Percentiles rank a stretch among this genome's conserved stretches.
These are phyloP conservation scores for Cyclotella baltica DNA, from an alignment of 108 stramenopile species.

Conservation along the genomic window DNA sequence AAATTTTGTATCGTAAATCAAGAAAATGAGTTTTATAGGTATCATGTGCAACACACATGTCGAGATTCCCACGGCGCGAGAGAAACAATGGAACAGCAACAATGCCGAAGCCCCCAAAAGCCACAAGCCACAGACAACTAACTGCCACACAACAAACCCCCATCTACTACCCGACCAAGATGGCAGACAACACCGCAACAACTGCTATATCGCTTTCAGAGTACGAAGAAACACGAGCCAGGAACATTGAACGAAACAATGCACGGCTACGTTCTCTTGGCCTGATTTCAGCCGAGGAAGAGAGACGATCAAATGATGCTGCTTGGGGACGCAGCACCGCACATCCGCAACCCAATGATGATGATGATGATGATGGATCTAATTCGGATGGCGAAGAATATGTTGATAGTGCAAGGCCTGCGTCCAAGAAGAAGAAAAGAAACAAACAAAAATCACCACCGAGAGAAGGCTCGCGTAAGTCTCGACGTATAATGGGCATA, in stretches of 20 bases:
- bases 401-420: constrained; percentile 6
- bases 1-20: no score
- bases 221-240: constrained; percentile 67
- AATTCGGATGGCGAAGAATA: constrained; percentile 15
- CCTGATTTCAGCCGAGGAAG: constrained; percentile 69
- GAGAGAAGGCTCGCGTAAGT: constrained; percentile 62
- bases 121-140: neutral
- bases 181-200: neutral
- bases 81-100: no score
- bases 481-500: constrained; percentile 59
- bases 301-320: constrained; percentile 65
- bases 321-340: constrained; percentile 53
- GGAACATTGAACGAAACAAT: constrained; percentile 86
- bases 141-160: neutral
- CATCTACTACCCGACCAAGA: no score
- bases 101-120: no score
- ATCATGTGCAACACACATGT: no score
- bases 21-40: no score
- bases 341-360: constrained; percentile 3
- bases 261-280: constrained; percentile 72
- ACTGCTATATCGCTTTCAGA: constrained; percentile 36
- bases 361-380: constrained; percentile 9
- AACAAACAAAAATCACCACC: neutral
- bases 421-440: constrained; percentile 17
- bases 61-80: no score